A percentile compares a stretch with the other conserved stretches of the same genome.
Evolutionary conservation across 176 grass and related monocot genomes (phyloP).

Genomic region (Pontederia crassipes): DNA sequence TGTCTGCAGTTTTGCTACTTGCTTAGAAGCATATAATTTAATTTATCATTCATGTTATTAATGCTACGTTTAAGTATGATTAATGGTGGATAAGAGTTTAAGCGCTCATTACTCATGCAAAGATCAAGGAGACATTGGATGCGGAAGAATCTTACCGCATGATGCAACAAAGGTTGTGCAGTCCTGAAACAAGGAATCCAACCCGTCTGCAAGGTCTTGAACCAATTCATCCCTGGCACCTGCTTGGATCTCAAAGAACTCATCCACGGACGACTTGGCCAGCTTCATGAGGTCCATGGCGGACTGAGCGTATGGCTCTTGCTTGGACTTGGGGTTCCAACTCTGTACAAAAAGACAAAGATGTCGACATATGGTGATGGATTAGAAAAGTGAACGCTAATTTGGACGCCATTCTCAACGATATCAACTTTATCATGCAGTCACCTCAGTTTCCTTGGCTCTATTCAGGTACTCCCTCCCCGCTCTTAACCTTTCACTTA

Average conservation of each 20-base stretch:
- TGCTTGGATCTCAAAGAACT: conserved; percentile 76
- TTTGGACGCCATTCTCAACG: too few species aligned
- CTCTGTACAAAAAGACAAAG: conserved; percentile 27
- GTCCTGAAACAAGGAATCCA: conserved; percentile 46
- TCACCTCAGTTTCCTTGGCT: conserved; percentile 87
- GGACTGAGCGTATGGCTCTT: conserved; percentile 58
- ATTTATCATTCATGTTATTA: too few species aligned
- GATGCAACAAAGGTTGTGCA: conserved; percentile 77
- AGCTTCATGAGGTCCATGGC: conserved; percentile 72
- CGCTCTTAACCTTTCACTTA: conserved; percentile 68
- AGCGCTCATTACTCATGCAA: neutral
- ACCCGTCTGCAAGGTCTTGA: conserved; percentile 62
- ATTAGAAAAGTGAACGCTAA: neutral
- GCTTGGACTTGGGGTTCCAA: conserved; percentile 80
- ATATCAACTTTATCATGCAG: neutral
- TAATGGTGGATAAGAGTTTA: neutral
- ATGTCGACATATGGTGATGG: neutral
- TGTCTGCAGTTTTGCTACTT: too few species aligned
- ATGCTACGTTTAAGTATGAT: neutral
- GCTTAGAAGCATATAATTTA: too few species aligned
- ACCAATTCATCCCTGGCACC: conserved; percentile 64
- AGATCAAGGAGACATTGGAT: neutral
- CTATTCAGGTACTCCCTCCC: conserved; percentile 50
- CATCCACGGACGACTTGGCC: conserved; percentile 46
- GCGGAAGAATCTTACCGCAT: conserved; percentile 39